Percentiles rank a stretch among this genome's conserved stretches.
phyloP scores from a whole-genome alignment of 2,329 filamentous ascomycete species.

The Sphaerulina vaccinii region DNA sequence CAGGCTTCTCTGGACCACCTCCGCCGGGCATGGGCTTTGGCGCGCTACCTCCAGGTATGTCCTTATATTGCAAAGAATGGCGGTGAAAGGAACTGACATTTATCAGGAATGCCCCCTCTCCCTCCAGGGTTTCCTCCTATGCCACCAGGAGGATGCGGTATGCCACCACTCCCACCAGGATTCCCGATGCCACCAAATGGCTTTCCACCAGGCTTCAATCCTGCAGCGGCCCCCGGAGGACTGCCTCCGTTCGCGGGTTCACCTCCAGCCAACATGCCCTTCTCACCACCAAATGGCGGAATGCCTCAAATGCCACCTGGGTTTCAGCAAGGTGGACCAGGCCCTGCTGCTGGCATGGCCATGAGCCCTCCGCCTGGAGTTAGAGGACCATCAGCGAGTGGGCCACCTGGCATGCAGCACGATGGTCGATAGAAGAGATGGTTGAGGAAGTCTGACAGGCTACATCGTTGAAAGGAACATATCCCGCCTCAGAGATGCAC shows the following conservation, averaged over 20 bases:
- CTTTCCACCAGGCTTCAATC: constrained; percentile 39
- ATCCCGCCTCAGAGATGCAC: too few species aligned
- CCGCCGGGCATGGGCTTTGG: constrained; percentile 34
- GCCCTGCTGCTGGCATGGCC: constrained; percentile 18
- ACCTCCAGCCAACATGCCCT: constrained; percentile 28
- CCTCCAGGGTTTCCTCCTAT: constrained; percentile 28
- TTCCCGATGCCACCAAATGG: constrained; percentile 40
- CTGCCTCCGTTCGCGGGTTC: constrained; percentile 32
- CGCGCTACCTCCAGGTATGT: constrained; percentile 27
- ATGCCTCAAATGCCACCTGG: constrained; percentile 20
- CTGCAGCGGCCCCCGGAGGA: constrained; percentile 27
- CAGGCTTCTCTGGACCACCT: constrained; percentile 27
- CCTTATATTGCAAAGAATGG: background rate
- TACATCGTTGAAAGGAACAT: too few species aligned
- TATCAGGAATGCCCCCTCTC: constrained; percentile 26
- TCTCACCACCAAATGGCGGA: constrained; percentile 37
- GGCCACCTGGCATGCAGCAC: constrained; percentile 15
- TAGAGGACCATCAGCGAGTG: constrained; percentile 19
- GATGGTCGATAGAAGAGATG: constrained; percentile 4
- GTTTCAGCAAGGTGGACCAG: constrained; percentile 22
- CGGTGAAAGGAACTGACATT: constrained; percentile 5
- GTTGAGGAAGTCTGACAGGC: background rate
- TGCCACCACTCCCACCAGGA: constrained; percentile 37
- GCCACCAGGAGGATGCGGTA: constrained; percentile 27
- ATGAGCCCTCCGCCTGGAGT: constrained; percentile 23